Evolutionary conservation across 106 monocot genomes (phyloP).

Genomic region (Dendrobium officinale): DNA sequence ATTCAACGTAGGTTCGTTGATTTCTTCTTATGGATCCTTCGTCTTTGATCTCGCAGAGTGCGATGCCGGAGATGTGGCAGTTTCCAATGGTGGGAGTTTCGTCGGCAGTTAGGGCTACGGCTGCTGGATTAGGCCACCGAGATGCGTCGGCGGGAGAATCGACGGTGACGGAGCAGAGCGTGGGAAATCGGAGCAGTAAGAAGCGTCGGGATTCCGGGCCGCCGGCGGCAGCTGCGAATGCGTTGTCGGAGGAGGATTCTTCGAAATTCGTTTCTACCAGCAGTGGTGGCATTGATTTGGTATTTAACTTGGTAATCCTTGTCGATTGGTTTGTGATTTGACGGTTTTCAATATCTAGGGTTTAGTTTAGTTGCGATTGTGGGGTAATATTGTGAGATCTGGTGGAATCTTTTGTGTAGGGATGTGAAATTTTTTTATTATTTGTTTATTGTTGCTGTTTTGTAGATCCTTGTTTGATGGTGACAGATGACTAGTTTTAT

Average conservation of each 20-base stretch:
- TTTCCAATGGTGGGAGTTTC: conserved; percentile 12
- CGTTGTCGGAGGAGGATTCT: conserved; percentile 56
- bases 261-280: conserved; percentile 65
- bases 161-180: conserved; percentile 59
- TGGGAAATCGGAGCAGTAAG: conserved; percentile 22
- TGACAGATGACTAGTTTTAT: conserved; percentile 3
- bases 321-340: not conserved
- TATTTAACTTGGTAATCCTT: conserved; percentile 12
- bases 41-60: conserved; percentile 16
- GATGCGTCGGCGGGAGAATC: conserved; percentile 43
- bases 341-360: not conserved
- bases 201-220: conserved; percentile 13
- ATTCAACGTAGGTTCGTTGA: not conserved
- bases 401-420: not conserved
- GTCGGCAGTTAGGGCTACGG: not conserved
- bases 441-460: not conserved
- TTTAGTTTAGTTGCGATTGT: conserved; percentile 1
- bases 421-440: not conserved
- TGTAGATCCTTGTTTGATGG: not conserved
- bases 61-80: conserved; percentile 30
- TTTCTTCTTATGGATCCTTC: conserved; percentile 35
- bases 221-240: not conserved
- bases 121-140: conserved; percentile 4
- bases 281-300: conserved; percentile 67
- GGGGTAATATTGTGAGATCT: not conserved